phyloP scores from a whole-genome alignment of 345 rosid genomes.

The Eucalyptus pumila region DNA sequence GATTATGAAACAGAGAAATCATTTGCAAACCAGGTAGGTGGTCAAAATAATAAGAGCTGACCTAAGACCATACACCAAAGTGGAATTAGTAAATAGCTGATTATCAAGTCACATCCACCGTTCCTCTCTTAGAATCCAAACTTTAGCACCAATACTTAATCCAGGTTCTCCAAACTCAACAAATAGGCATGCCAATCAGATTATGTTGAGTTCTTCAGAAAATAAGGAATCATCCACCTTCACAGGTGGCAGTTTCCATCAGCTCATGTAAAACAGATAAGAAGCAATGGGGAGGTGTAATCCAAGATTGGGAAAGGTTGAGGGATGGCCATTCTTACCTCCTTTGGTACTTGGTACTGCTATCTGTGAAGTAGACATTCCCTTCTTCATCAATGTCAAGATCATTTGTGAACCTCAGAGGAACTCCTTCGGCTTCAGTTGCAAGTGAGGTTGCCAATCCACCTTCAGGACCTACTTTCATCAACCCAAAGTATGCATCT shows the following conservation, averaged over 20 bases:
- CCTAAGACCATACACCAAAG: background rate
- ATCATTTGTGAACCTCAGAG: constrained; percentile 35
- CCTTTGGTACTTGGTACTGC: constrained; percentile 48
- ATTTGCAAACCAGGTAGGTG: background rate
- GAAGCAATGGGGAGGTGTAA: background rate
- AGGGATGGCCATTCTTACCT: constrained; percentile 18
- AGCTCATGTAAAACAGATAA: background rate
- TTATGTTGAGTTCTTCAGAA: background rate
- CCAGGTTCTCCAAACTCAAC: background rate
- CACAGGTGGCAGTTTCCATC: background rate
- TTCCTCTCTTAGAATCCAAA: background rate
- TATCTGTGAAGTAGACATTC: constrained; percentile 59
- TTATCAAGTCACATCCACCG: background rate
- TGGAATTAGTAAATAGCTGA: background rate
- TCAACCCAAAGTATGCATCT: constrained; percentile 74
- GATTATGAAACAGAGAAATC: background rate
- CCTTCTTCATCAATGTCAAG: constrained; percentile 58
- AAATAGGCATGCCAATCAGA: background rate
- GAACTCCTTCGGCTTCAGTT: constrained; percentile 25
- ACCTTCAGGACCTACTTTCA: constrained; percentile 66
- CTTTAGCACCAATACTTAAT: background rate
- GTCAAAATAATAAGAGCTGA: background rate
- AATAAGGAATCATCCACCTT: background rate
- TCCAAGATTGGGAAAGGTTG: background rate
- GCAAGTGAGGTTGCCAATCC: constrained; percentile 44